These are phyloP conservation scores for Cicer judaicum DNA, from an alignment of 306 rosid genomes.

Conservation along the genomic window DNA sequence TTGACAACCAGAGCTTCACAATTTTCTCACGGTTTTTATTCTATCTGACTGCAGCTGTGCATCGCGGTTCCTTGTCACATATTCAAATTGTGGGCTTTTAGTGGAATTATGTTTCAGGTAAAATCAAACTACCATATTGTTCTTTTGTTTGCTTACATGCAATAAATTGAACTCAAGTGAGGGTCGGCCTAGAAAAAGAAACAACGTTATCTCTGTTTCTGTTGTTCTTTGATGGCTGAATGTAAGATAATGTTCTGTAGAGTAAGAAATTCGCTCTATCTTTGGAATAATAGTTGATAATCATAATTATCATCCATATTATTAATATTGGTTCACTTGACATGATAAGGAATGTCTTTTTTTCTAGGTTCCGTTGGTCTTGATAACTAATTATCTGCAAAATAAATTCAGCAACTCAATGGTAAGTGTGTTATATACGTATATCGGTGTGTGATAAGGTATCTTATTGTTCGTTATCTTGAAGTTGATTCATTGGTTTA, in stretches of 20 bases:
- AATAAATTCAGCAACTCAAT: conserved; percentile 77
- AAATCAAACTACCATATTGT: conserved; percentile 7
- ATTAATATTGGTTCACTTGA: conserved; percentile 26
- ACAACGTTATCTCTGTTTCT: background rate
- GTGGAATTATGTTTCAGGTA: conserved; percentile 94
- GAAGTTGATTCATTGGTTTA: conserved; percentile 21
- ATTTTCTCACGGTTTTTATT: conserved; percentile 38
- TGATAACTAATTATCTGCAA: conserved; percentile 83
- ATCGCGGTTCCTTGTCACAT: conserved; percentile 97
- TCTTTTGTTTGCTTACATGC: conserved; percentile 19
- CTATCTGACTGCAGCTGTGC: conserved; percentile 71
- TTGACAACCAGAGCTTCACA: conserved; percentile 7
- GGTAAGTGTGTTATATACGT: conserved; percentile 59
- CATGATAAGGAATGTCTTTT: conserved; percentile 33
- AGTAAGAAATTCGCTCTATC: background rate
- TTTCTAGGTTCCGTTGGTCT: conserved; percentile 76
- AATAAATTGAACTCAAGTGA: background rate
- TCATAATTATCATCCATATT: conserved; percentile 22
- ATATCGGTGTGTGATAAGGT: conserved; percentile 16
- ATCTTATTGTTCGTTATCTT: conserved; percentile 5
- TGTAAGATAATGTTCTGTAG: conserved; percentile 4
- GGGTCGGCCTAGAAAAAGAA: background rate
- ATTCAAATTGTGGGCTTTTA: conserved; percentile 92
- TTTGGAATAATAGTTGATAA: background rate
- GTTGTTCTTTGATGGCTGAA: conserved; percentile 1